phyloP scores from a whole-genome alignment of 768 basidiomycete species.

The Piloderma croceum region DNA sequence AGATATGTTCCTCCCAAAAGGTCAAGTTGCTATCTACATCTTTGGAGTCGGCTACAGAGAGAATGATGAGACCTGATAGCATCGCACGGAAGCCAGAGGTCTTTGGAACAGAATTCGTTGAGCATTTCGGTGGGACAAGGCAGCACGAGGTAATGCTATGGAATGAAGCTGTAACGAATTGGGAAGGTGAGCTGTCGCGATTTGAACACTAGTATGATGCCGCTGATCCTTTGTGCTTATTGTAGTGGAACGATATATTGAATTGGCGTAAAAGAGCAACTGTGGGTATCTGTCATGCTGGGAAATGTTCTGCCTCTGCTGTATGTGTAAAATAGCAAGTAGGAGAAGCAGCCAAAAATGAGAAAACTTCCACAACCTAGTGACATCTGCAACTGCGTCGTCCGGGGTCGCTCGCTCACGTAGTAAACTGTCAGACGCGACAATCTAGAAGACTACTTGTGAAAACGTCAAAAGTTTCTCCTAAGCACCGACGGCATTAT shows the following conservation, averaged over 20 bases:
- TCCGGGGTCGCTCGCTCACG: too few species aligned
- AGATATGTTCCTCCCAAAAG: slow-evolving; percentile 29
- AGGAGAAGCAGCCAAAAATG: too few species aligned
- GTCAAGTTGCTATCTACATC: slow-evolving; percentile 73
- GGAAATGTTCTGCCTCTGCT: too few species aligned
- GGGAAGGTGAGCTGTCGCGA: slow-evolving; percentile 68
- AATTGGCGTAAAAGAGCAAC: slow-evolving; percentile 67
- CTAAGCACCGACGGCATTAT: too few species aligned
- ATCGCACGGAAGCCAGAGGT: slow-evolving; percentile 71
- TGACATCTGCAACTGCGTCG: too few species aligned
- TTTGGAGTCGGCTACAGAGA: slow-evolving; percentile 70
- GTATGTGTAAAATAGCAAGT: too few species aligned
- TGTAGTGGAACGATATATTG: slow-evolving; percentile 80
- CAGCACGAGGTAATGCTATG: slow-evolving; percentile 83
- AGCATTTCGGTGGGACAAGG: slow-evolving; percentile 94
- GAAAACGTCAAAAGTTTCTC: too few species aligned
- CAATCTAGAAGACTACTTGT: too few species aligned
- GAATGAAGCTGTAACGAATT: slow-evolving; percentile 87
- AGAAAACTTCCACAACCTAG: too few species aligned
- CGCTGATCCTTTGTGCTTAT: slow-evolving; percentile 9
- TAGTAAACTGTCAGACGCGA: too few species aligned
- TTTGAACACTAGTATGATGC: slow-evolving; percentile 1
- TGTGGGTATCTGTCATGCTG: not conserved
- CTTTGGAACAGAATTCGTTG: slow-evolving; percentile 86
- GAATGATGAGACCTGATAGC: slow-evolving; percentile 74